Percentiles rank a stretch among this genome's conserved stretches.
Conservation (phyloP, 2,329 filamentous ascomycete species). For the Corynespora cassiicola region DNA sequence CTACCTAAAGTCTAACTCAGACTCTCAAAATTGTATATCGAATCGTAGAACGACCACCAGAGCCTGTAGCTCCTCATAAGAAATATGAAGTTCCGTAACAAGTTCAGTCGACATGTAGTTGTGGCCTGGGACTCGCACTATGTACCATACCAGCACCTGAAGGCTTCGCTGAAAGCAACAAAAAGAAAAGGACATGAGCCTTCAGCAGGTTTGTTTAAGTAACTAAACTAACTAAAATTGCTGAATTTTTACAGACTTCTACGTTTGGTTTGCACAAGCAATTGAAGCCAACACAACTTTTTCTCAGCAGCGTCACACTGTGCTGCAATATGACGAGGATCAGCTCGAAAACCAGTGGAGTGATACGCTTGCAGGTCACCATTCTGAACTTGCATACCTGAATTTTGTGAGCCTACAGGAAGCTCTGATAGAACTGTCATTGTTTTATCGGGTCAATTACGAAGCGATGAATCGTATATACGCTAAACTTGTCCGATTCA, state of each 20-base stretch:
- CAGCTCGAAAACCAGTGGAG: constrained; percentile 1
- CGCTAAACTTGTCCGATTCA: not conserved
- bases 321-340: constrained; percentile 2
- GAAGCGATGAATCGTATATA: constrained; percentile 6
- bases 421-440: constrained; percentile 1
- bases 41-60: no score
- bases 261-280: not conserved
- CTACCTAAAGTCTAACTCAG: no score
- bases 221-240: not conserved
- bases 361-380: not conserved
- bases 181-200: not conserved
- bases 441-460: constrained; percentile 5
- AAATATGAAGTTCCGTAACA: no score
- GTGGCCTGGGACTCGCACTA: constrained; percentile 2
- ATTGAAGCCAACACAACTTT: constrained; percentile 1
- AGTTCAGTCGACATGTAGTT: no score
- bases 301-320: constrained; percentile 2
- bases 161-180: constrained; percentile 1
- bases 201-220: not conserved
- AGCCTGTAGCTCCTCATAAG: not conserved
- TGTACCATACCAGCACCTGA: constrained; percentile 4
- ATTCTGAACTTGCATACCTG: not conserved
- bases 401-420: constrained; percentile 1
- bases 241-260: constrained; percentile 4
- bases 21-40: no score